Base-by-base conservation (phyloP, 139 green algal genomes). In the Astrephomene gubernaculifera region DNA sequence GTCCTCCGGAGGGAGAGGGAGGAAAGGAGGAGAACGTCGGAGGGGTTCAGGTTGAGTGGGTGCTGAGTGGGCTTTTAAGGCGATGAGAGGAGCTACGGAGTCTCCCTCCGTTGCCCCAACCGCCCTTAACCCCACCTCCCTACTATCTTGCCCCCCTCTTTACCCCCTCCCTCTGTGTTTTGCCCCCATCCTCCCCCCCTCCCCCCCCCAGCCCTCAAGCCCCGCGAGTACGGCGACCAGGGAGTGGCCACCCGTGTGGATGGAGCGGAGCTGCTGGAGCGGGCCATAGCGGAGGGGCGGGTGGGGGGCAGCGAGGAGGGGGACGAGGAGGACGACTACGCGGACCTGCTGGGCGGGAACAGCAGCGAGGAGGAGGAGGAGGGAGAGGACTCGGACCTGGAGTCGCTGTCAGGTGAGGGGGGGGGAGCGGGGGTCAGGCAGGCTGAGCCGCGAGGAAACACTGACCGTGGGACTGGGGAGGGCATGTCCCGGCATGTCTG, bases 201-300 rank as follows among this genome's bases (percentile, higher is more conserved):
- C 24, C 21, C 8, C 60, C 39, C 31, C 49, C 29, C 67, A 74
- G 75, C 52, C 39, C 52, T 83, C 36, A 89, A 87, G 70, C 90
- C 87, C 49, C 64, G 87, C 54, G 75, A 84, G 63, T 98, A 97
- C 82, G 95, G 95, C 1, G 87, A 89, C 22, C 31, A 73, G 8
- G 49, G 80, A 29, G 85, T 95, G 53, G 75, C 74, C 4, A 87
- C 83, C 7, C 88, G 93, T 2, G 67, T 99, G 29, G 90, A 95
- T 25, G 97, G 97, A 9, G 93, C 94, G 0, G 97, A 98, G 49
- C 84, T 99, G 87, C 92, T 99, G 57, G 70, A 98, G 89, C 76
- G 87, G 38, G 95, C 93, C 21, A 38, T 92, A 52, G 85, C 76
- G 17, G 75, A 85, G 60, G 91, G 90, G 31, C 81, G 79, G n/a